Evolutionary conservation across 164 flowering plant species (phyloP).

Genomic region (Dillenia suffruticosa): DNA sequence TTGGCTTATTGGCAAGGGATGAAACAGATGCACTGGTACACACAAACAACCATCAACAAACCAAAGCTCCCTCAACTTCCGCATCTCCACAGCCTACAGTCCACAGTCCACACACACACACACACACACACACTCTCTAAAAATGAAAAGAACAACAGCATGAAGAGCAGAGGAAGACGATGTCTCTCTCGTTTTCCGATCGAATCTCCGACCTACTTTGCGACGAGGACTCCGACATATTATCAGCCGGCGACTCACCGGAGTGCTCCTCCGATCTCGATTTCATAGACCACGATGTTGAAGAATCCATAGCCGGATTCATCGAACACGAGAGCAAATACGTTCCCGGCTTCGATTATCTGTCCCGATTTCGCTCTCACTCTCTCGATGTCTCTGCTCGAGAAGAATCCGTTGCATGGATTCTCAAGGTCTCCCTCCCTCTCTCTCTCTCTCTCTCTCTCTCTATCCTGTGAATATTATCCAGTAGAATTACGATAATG

Average conservation of each 20-base stretch:
- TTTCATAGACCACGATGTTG: constrained; percentile 26
- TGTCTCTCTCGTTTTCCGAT: constrained; percentile 44
- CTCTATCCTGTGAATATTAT: background rate
- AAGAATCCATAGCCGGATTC: constrained; percentile 56
- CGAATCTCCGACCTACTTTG: constrained; percentile 66
- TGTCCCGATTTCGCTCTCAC: constrained; percentile 38
- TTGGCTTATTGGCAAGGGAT: no score
- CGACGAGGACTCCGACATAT: constrained; percentile 53
- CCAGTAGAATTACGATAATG: constrained; percentile 1
- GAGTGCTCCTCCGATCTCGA: constrained; percentile 44
- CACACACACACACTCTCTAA: no score
- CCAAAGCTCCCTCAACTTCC: no score
- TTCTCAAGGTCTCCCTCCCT: constrained; percentile 64
- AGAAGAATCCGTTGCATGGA: constrained; percentile 76
- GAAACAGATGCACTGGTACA: no score
- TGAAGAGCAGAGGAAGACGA: constrained; percentile 20
- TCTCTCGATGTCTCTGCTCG: constrained; percentile 67
- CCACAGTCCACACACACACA: no score
- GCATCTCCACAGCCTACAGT: no score
- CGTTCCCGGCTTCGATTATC: constrained; percentile 52
- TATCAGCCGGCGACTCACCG: constrained; percentile 39
- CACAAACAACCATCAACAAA: no score
- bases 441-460: background rate
- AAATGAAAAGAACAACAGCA: constrained; percentile 1
- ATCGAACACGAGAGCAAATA: constrained; percentile 64